Percentiles rank a stretch among this genome's conserved stretches.
These are phyloP conservation scores for Rhodotorula sp. DNA, from an alignment of 1,284 basidiomycete species.

Conservation along the genomic window DNA sequence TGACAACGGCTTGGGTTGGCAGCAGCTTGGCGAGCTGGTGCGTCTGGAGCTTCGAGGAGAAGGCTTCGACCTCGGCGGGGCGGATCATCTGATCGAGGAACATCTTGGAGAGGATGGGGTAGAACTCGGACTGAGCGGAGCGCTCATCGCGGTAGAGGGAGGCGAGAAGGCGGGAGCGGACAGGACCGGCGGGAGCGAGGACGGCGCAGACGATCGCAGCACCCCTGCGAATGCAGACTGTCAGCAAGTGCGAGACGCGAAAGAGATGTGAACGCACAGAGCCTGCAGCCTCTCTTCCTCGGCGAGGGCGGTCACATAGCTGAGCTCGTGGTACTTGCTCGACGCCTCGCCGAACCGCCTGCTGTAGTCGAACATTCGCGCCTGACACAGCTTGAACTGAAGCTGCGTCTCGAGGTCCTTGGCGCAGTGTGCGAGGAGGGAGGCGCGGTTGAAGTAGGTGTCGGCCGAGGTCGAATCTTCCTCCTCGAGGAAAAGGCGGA, in stretches of 20 bases:
- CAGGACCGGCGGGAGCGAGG: conserved; percentile 94
- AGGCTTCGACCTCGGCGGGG: conserved; percentile 80
- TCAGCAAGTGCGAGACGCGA: accelerated
- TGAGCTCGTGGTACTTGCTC: conserved; percentile 87
- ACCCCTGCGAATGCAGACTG: conserved; percentile 57
- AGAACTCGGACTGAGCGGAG: conserved; percentile 70
- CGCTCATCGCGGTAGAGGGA: conserved; percentile 93
- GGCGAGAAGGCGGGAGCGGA: conserved; percentile 85
- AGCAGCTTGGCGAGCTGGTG: conserved; percentile 91
- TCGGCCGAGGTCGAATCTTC: conserved; percentile 92
- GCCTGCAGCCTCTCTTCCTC: conserved; percentile 84
- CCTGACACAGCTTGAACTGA: conserved; percentile 54
- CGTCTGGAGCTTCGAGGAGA: conserved; percentile 79
- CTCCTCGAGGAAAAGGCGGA: conserved; percentile 90
- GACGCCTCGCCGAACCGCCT: conserved; percentile 95
- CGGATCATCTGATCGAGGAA: conserved; percentile 95
- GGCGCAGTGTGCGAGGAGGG: conserved; percentile 75
- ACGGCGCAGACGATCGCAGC: conserved; percentile 94
- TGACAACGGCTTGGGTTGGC: conserved; percentile 66
- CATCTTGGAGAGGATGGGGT: conserved; percentile 93
- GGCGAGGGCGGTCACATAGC: conserved; percentile 58
- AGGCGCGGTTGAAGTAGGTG: conserved; percentile 94
- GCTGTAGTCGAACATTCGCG: conserved; percentile 85
- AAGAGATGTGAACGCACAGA: conserved; percentile 59
- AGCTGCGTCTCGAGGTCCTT: conserved; percentile 69